These are phyloP conservation scores for Scorias spongiosa DNA, from an alignment of 2,329 filamentous ascomycete species.

Conservation along the genomic window DNA sequence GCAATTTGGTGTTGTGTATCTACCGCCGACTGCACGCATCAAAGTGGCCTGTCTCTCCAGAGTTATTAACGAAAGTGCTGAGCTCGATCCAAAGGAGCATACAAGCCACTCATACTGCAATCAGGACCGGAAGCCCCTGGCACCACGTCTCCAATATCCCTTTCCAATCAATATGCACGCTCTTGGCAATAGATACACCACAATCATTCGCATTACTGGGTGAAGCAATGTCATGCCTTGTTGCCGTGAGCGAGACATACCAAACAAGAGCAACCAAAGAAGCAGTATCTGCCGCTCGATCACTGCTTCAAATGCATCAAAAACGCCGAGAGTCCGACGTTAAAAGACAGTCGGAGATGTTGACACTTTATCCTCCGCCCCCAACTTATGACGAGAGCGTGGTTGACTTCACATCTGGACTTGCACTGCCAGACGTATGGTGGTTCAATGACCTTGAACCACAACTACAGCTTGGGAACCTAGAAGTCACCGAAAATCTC, in stretches of 20 bases:
- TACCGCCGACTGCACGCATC: constrained; percentile 36
- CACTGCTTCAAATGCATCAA: constrained; percentile 36
- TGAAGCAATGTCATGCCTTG: constrained; percentile 28
- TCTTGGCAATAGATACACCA: constrained; percentile 37
- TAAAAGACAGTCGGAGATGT: no score
- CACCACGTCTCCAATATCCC: constrained; percentile 43
- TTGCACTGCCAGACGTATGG: no score
- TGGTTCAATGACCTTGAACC: no score
- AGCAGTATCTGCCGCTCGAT: constrained; percentile 35
- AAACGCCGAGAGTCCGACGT: constrained; percentile 1
- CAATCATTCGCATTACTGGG: constrained; percentile 30
- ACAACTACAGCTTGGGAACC: no score
- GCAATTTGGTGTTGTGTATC: constrained; percentile 39
- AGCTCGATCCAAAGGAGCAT: constrained; percentile 27
- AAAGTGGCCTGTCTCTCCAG: constrained; percentile 26
- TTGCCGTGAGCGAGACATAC: constrained; percentile 6
- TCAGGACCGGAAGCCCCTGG: constrained; percentile 32
- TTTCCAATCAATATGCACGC: constrained; percentile 38
- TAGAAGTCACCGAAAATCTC: no score
- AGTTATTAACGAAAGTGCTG: constrained; percentile 30
- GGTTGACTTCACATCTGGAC: no score
- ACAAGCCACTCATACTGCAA: constrained; percentile 28
- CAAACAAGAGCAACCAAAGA: constrained; percentile 24
- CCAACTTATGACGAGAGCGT: no score
- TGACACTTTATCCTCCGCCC: no score